Conservation (phyloP, 1,284 basidiomycete species). For the Moesziomyces aphidis region DNA sequence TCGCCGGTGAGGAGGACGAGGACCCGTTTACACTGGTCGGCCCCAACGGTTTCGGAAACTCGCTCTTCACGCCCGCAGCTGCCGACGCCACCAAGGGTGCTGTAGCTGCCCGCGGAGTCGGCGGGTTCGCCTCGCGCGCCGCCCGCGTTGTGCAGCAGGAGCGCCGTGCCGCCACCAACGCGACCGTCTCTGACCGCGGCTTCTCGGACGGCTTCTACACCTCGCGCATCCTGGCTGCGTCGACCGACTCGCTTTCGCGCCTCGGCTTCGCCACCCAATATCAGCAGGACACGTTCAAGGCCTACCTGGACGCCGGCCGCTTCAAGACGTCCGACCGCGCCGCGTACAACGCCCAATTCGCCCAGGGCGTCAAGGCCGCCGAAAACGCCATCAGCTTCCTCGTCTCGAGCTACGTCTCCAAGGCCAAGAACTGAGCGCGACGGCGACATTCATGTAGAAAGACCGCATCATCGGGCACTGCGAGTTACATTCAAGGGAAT, state of each 20-base stretch:
- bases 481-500: no score
- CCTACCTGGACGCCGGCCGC: constrained; percentile 27
- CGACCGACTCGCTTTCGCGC: constrained; percentile 72
- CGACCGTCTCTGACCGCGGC: constrained; percentile 66
- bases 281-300: constrained; percentile 70
- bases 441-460: no score
- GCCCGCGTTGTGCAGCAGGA: constrained; percentile 12
- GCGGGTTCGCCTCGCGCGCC: constrained; percentile 33
- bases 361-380: constrained; percentile 39
- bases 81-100: neutral
- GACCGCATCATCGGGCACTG: no score
- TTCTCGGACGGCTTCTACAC: constrained; percentile 77
- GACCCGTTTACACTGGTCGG: constrained; percentile 21
- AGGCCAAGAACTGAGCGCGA: constrained; percentile 4
- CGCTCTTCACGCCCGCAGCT: constrained; percentile 14
- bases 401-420: constrained; percentile 23
- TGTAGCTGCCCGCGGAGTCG: constrained; percentile 12
- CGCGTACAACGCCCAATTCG: constrained; percentile 44
- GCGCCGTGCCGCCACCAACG: constrained; percentile 7
- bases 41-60: constrained; percentile 33
- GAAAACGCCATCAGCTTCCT: constrained; percentile 44
- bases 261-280: constrained; percentile 78
- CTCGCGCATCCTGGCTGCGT: constrained; percentile 74
- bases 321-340: constrained; percentile 20
- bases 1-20: constrained; percentile 11